These are phyloP conservation scores for Arctium lappa DNA, from an alignment of 129 eudicot genomes.

Conservation along the genomic window DNA sequence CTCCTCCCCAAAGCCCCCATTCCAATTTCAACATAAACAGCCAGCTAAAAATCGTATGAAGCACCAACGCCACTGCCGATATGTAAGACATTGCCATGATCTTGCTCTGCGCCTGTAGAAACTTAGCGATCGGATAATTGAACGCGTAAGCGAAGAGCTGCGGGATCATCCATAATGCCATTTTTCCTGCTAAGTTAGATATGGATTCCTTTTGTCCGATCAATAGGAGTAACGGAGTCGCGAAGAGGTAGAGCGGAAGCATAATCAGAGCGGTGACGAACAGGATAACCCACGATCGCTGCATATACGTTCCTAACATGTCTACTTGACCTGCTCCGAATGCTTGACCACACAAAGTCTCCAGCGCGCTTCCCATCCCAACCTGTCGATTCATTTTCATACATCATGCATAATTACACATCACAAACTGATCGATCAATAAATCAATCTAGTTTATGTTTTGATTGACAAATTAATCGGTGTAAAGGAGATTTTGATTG, in stretches of 20 bases:
- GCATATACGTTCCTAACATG: constrained; percentile 64
- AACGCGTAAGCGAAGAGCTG: constrained; percentile 41
- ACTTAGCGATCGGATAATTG: constrained; percentile 43
- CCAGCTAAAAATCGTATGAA: constrained; percentile 36
- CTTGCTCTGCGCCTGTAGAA: constrained; percentile 52
- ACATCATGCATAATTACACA: not conserved
- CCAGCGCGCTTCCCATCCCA: constrained; percentile 65
- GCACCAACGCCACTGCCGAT: constrained; percentile 10
- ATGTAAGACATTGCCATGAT: constrained; percentile 38
- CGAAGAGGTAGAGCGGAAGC: constrained; percentile 36
- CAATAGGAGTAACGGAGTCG: constrained; percentile 37
- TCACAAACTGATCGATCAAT: not conserved
- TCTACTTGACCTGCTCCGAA: constrained; percentile 53
- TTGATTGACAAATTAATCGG: not conserved
- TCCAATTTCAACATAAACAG: constrained; percentile 28
- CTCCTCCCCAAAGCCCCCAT: constrained; percentile 41
- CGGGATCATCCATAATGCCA: constrained; percentile 49
- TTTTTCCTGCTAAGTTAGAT: constrained; percentile 31
- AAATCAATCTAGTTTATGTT: not conserved
- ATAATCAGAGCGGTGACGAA: constrained; percentile 23
- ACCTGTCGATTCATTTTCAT: constrained; percentile 19
- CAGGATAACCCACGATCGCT: constrained; percentile 53
- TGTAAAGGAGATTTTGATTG: too few species aligned
- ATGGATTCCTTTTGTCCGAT: constrained; percentile 49
- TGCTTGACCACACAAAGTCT: constrained; percentile 65